Percentiles rank a stretch among this genome's conserved stretches.
Conservation (phyloP, 2,329 filamentous ascomycete genomes). For the Botrytis porri region DNA sequence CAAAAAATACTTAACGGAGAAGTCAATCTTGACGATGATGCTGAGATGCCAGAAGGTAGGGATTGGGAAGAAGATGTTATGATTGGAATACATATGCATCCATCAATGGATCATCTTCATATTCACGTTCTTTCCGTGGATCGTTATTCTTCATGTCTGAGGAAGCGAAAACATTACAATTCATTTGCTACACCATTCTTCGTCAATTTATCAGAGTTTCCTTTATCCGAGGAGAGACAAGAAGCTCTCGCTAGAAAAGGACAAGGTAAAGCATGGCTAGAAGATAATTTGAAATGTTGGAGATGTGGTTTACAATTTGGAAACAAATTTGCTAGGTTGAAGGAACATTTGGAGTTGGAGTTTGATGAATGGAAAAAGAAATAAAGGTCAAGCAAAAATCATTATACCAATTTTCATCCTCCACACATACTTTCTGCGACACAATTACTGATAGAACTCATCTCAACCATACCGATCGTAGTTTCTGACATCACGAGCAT, state of each 20-base stretch:
- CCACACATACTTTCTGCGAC: neutral
- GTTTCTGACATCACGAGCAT: neutral
- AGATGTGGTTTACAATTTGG: constrained; percentile 72
- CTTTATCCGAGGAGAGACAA: constrained; percentile 54
- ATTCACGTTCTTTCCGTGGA: constrained; percentile 84
- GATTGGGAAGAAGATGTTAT: constrained; percentile 76
- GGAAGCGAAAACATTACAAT: constrained; percentile 86
- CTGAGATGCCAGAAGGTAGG: constrained; percentile 63
- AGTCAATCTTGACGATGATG: constrained; percentile 46
- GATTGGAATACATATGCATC: constrained; percentile 79
- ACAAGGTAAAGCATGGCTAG: constrained; percentile 54
- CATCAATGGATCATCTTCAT: constrained; percentile 90
- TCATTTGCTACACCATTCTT: constrained; percentile 87
- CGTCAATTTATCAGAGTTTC: constrained; percentile 74
- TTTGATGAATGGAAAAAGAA: constrained; percentile 71
- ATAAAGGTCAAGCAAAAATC: constrained; percentile 37
- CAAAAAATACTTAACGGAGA: constrained; percentile 63
- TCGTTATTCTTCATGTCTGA: constrained; percentile 67
- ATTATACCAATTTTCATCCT: neutral
- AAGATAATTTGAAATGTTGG: constrained; percentile 75
- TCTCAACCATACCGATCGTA: neutral
- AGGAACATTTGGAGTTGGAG: constrained; percentile 72
- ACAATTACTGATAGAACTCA: neutral
- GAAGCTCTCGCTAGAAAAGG: constrained; percentile 39
- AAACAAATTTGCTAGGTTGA: constrained; percentile 70